Evolutionary conservation across 2,329 filamentous ascomycete species (phyloP).

Genomic region (Exophiala xenobiotica): DNA sequence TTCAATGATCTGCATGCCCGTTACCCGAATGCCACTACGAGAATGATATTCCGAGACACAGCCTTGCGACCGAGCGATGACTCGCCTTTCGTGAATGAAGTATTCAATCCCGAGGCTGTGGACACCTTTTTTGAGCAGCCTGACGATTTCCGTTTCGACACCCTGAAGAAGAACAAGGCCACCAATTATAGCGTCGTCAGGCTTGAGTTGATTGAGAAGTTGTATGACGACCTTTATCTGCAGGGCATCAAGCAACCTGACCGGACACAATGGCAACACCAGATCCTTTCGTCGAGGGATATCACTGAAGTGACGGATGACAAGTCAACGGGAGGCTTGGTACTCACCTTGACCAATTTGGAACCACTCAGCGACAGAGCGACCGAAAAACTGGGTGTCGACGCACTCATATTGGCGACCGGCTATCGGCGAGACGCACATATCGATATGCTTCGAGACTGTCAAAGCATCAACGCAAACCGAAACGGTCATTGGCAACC

Average conservation of each 20-base stretch:
- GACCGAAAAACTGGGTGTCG: slow-evolving; percentile 69
- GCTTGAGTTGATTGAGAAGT: slow-evolving; percentile 80
- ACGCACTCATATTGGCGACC: slow-evolving; percentile 81
- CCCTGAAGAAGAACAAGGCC: slow-evolving; percentile 68
- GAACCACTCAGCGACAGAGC: slow-evolving; percentile 35
- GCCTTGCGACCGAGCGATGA: slow-evolving; percentile 90
- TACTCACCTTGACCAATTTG: slow-evolving; percentile 59
- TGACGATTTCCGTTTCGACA: slow-evolving; percentile 59
- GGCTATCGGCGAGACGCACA: slow-evolving; percentile 80
- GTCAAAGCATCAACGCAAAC: slow-evolving; percentile 39
- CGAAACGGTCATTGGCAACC: slow-evolving; percentile 61
- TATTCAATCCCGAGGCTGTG: slow-evolving; percentile 87
- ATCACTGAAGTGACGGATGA: slow-evolving; percentile 63
- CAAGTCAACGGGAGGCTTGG: slow-evolving; percentile 51
- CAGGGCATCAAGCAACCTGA: slow-evolving; percentile 72
- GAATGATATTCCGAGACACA: slow-evolving; percentile 75
- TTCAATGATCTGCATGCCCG: slow-evolving; percentile 81
- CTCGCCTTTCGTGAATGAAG: slow-evolving; percentile 94
- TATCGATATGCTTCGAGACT: slow-evolving; percentile 66
- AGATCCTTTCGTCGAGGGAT: slow-evolving; percentile 69
- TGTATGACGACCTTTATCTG: slow-evolving; percentile 85
- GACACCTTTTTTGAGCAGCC: slow-evolving; percentile 72
- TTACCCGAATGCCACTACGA: slow-evolving; percentile 78
- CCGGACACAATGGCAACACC: slow-evolving; percentile 75
- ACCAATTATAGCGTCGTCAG: slow-evolving; percentile 96